phyloP scores from a whole-genome alignment of 2,329 filamentous ascomycete species.

The Torrubiella hemipterigena region DNA sequence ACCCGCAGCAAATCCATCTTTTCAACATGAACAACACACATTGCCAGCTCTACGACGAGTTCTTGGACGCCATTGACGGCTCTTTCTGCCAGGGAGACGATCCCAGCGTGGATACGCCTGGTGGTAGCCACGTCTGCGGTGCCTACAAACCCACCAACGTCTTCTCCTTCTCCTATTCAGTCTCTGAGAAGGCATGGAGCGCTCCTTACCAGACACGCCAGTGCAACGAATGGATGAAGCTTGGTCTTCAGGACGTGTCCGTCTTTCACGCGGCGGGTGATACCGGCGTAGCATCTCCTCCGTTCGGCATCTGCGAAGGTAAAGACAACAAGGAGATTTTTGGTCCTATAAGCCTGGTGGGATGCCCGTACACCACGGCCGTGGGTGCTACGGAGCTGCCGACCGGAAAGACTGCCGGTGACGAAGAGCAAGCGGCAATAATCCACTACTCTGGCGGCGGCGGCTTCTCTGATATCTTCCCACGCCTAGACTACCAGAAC shows the following conservation, averaged over 20 bases:
- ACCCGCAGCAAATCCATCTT: conserved; percentile 33
- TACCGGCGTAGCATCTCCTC: conserved; percentile 18
- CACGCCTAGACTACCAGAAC: conserved; percentile 33
- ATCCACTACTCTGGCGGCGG: conserved; percentile 18
- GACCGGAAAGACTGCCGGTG: conserved; percentile 25
- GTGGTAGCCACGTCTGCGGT: background rate
- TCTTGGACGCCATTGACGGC: conserved; percentile 2
- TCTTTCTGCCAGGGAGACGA: background rate
- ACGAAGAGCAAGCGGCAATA: conserved; percentile 32
- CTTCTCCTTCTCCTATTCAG: background rate
- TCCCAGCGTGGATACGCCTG: background rate
- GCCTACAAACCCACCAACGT: background rate
- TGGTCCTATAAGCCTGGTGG: conserved; percentile 22
- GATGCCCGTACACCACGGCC: conserved; percentile 32
- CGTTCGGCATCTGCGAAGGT: conserved; percentile 6
- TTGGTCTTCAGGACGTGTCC: conserved; percentile 29
- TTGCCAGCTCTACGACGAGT: background rate
- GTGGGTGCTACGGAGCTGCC: conserved; percentile 37
- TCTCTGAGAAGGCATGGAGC: background rate
- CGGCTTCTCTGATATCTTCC: conserved; percentile 27
- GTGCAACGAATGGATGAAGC: conserved; percentile 31
- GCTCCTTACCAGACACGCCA: conserved; percentile 14
- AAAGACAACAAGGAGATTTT: conserved; percentile 10
- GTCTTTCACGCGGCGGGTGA: conserved; percentile 29
- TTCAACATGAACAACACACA: conserved; percentile 21